A percentile compares a stretch with the other conserved stretches of the same genome.
These are phyloP conservation scores for Chaetomiaceae sp. DNA, from an alignment of 2,329 filamentous ascomycete genomes.

Conservation along the genomic window DNA sequence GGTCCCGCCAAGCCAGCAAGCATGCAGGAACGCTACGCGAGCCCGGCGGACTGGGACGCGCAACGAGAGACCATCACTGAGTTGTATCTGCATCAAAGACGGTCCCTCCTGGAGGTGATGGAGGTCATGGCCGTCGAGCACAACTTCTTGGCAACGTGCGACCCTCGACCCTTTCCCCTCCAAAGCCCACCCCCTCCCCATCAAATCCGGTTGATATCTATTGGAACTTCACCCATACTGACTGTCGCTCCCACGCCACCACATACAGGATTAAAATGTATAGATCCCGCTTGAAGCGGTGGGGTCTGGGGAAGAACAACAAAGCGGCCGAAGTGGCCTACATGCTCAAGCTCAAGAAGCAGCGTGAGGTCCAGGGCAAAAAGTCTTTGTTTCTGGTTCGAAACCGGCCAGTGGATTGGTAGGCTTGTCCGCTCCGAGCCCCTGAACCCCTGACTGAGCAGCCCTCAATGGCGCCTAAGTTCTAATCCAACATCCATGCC, in stretches of 20 bases:
- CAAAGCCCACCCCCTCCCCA: too few species aligned
- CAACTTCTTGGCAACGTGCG: slow-evolving; percentile 27
- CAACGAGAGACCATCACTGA: slow-evolving; percentile 27
- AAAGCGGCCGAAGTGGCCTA: slow-evolving; percentile 29
- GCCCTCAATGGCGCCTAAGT: too few species aligned
- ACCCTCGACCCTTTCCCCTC: background rate
- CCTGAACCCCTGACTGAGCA: too few species aligned
- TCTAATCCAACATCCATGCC: background rate
- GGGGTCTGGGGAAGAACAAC: slow-evolving; percentile 32
- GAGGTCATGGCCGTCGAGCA: slow-evolving; percentile 26
- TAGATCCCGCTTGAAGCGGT: slow-evolving; percentile 32
- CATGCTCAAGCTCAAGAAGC: slow-evolving; percentile 26
- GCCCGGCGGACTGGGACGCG: slow-evolving; percentile 27
- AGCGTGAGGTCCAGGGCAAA: slow-evolving; percentile 26
- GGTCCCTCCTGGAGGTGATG: slow-evolving; percentile 29
- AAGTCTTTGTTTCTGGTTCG: slow-evolving; percentile 25
- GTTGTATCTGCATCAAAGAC: slow-evolving; percentile 27
- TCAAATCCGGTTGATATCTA: too few species aligned
- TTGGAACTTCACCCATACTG: too few species aligned
- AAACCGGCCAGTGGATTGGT: slow-evolving; percentile 27
- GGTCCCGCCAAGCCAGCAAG: background rate
- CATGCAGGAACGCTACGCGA: slow-evolving; percentile 17
- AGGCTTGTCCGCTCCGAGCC: too few species aligned
- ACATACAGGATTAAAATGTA: slow-evolving; percentile 31
- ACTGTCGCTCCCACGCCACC: too few species aligned